Conservation (phyloP, 495 filamentous ascomycete species). For the Rusavskia elegans region DNA sequence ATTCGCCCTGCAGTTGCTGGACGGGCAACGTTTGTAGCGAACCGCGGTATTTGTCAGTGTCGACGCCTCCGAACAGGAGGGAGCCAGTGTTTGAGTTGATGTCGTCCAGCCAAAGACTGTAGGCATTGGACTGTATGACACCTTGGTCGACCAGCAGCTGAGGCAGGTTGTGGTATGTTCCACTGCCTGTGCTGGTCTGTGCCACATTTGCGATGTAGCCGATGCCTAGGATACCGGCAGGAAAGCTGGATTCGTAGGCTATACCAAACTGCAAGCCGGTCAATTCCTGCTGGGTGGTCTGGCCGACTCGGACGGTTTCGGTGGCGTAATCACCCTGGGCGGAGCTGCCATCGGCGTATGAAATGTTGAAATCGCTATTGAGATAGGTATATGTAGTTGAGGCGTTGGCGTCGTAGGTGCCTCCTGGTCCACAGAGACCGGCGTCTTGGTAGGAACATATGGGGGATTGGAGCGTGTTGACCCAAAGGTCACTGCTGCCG, state of each 20-base stretch:
- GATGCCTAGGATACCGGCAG: slow-evolving; percentile 76
- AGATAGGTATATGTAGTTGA: slow-evolving; percentile 74
- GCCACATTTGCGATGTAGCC: slow-evolving; percentile 79
- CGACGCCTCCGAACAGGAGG: slow-evolving; percentile 85
- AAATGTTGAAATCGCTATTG: slow-evolving; percentile 71
- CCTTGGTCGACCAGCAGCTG: slow-evolving; percentile 52
- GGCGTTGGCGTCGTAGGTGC: slow-evolving; percentile 53
- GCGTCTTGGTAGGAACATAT: no score
- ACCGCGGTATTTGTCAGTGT: slow-evolving; percentile 63
- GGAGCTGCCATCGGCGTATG: slow-evolving; percentile 74
- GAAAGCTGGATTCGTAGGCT: slow-evolving; percentile 55
- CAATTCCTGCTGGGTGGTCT: slow-evolving; percentile 36
- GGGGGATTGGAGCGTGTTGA: not conserved
- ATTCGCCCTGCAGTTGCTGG: slow-evolving; percentile 38
- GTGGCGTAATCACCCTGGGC: slow-evolving; percentile 71
- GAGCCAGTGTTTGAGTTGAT: slow-evolving; percentile 53
- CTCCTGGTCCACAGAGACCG: slow-evolving; percentile 34
- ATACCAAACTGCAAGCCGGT: slow-evolving; percentile 69
- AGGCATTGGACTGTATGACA: slow-evolving; percentile 65
- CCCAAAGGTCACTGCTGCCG: slow-evolving; percentile 63
- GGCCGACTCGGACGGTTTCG: slow-evolving; percentile 50
- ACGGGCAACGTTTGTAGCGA: slow-evolving; percentile 62
- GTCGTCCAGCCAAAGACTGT: slow-evolving; percentile 45
- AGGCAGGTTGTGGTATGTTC: slow-evolving; percentile 61
- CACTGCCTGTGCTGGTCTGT: slow-evolving; percentile 39